A percentile compares a stretch with the other conserved stretches of the same genome.
phyloP scores from a whole-genome alignment of 2,329 filamentous ascomycete species.

The Penicillium sp. region DNA sequence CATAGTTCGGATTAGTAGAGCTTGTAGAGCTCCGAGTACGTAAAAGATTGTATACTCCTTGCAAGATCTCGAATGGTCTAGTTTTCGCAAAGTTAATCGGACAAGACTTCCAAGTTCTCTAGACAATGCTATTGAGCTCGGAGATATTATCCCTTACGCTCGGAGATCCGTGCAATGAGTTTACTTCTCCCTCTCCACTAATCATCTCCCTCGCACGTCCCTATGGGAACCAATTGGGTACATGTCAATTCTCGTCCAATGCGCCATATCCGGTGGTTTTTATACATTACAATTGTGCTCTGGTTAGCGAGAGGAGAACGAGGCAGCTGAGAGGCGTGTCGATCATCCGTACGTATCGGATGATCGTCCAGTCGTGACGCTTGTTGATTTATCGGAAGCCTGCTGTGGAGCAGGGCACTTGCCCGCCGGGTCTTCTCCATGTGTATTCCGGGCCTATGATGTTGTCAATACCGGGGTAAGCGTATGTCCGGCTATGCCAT shows the following conservation, averaged over 20 bases:
- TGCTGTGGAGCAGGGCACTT: neutral
- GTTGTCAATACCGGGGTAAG: neutral
- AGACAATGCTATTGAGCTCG: neutral
- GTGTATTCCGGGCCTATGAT: constrained; percentile 1
- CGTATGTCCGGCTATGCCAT: neutral
- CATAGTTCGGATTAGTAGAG: neutral
- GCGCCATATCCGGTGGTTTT: neutral
- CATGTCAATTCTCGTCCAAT: neutral
- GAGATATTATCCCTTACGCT: constrained; percentile 9
- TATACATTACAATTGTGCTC: neutral
- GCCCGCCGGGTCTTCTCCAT: neutral
- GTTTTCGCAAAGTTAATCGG: neutral
- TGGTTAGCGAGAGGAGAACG: constrained; percentile 5
- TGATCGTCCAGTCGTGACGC: constrained; percentile 2
- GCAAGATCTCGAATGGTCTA: neutral
- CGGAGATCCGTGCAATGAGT: constrained; percentile 5
- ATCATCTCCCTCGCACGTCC: neutral
- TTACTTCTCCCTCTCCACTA: constrained; percentile 4
- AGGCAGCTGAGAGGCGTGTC: constrained; percentile 4
- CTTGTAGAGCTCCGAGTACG: neutral
- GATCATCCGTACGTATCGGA: constrained; percentile 3
- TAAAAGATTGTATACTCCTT: neutral
- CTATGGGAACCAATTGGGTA: neutral
- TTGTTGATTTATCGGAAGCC: constrained; percentile 8
- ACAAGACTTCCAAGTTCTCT: too few species aligned